Conservation (phyloP, 2,329 filamentous ascomycete species). For the Waltergamsia citrina region DNA sequence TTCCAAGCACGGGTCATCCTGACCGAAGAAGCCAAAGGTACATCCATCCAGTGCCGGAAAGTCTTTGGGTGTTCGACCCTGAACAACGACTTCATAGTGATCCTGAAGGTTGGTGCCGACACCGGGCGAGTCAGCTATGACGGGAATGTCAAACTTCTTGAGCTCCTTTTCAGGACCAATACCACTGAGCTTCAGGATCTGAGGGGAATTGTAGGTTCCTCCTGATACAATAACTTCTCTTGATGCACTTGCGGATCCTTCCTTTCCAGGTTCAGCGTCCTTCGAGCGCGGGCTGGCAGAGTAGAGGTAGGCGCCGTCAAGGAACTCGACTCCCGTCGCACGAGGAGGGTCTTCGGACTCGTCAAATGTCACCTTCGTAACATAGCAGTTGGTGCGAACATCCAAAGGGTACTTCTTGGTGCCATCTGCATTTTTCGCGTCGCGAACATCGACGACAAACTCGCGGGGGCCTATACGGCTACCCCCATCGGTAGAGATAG, state of each 20-base stretch:
- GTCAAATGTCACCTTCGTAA: conserved; percentile 25
- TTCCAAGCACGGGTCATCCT: conserved; percentile 24
- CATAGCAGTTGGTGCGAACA: conserved; percentile 15
- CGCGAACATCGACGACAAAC: too few species aligned
- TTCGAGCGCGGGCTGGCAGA: conserved; percentile 28
- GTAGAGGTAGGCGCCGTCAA: conserved; percentile 36
- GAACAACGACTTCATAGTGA: conserved; percentile 32
- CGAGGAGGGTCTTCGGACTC: conserved; percentile 23
- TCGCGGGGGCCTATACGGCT: conserved; percentile 46
- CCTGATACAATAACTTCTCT: conserved; percentile 40
- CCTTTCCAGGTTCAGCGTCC: conserved; percentile 15
- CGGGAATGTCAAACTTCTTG: conserved; percentile 23
- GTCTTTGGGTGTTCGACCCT: conserved; percentile 20
- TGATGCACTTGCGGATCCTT: conserved; percentile 24
- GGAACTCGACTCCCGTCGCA: conserved; percentile 38
- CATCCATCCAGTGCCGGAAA: conserved; percentile 17
- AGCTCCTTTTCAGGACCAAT: conserved; percentile 32
- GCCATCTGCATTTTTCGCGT: conserved; percentile 19
- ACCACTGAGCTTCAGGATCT: conserved; percentile 42
- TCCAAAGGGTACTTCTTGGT: conserved; percentile 8
- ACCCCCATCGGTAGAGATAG: conserved; percentile 44
- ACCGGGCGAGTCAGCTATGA: conserved; percentile 43
- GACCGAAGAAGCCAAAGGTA: conserved; percentile 17
- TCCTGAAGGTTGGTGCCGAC: conserved; percentile 54
- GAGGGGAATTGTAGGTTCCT: conserved; percentile 43